phyloP scores from a whole-genome alignment of 2,329 filamentous ascomycete genomes.

The Emergomyces africanus region DNA sequence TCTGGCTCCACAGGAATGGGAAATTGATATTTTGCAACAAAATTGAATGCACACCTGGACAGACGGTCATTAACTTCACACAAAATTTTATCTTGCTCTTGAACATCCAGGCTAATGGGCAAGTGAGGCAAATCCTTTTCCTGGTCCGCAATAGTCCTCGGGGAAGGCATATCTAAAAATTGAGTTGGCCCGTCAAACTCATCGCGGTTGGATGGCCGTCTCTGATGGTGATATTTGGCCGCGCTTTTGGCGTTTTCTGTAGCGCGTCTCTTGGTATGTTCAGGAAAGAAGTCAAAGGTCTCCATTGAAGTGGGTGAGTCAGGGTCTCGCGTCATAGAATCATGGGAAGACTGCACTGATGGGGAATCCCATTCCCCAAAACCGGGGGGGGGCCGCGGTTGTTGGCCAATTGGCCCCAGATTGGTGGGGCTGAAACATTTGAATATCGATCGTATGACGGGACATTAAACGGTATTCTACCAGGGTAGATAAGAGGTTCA shows the following conservation, averaged over 20 bases:
- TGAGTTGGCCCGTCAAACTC: constrained; percentile 84
- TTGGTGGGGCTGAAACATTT: constrained; percentile 17
- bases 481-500: constrained; percentile 17
- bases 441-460: constrained; percentile 19
- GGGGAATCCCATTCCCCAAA: constrained; percentile 23
- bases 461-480: constrained; percentile 16
- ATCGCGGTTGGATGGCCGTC: constrained; percentile 64
- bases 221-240: constrained; percentile 37
- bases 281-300: constrained; percentile 24
- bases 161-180: constrained; percentile 59
- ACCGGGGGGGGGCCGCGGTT: constrained; percentile 17
- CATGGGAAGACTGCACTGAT: constrained; percentile 18
- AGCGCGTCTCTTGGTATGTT: constrained; percentile 22
- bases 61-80: constrained; percentile 71
- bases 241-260: constrained; percentile 20
- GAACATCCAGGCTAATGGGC: constrained; percentile 67
- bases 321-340: constrained; percentile 21
- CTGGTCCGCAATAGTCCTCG: constrained; percentile 59
- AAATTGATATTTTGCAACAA: constrained; percentile 83
- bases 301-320: constrained; percentile 22
- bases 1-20: constrained; percentile 73
- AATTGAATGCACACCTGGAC: constrained; percentile 77
- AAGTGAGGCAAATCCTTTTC: constrained; percentile 71
- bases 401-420: constrained; percentile 20
- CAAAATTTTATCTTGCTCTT: constrained; percentile 74